A percentile compares a stretch with the other conserved stretches of the same genome.
These are phyloP conservation scores for Bretschneidera sinensis DNA, from an alignment of 345 rosid species.

Conservation along the genomic window DNA sequence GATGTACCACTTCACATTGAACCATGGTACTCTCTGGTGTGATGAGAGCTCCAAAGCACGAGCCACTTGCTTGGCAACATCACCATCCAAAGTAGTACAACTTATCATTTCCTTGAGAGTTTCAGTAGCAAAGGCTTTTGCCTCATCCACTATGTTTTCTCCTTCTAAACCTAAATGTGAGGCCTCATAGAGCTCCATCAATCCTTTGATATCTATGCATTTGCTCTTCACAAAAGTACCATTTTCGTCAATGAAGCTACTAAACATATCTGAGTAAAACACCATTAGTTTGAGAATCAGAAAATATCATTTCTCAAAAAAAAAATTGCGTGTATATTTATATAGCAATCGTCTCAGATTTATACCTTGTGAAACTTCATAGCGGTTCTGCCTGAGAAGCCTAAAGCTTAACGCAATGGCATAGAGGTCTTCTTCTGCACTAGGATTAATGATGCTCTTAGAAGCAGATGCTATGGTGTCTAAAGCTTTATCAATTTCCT, in stretches of 20 bases:
- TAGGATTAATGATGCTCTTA: background rate
- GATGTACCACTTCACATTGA: slow-evolving; percentile 39
- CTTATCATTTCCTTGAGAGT: slow-evolving; percentile 4
- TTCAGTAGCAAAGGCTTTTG: slow-evolving; percentile 17
- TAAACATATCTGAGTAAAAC: slow-evolving; percentile 27
- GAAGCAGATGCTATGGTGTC: slow-evolving; percentile 16
- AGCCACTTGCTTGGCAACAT: slow-evolving; percentile 5
- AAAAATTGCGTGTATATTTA: too few relatives aligned
- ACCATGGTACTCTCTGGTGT: slow-evolving; percentile 45
- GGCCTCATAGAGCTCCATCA: slow-evolving; percentile 44
- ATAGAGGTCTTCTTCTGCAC: slow-evolving; percentile 23
- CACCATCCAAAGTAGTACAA: slow-evolving; percentile 1
- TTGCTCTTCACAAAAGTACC: slow-evolving; percentile 15
- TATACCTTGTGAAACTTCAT: slow-evolving; percentile 44
- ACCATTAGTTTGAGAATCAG: background rate
- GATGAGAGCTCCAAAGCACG: slow-evolving; percentile 39
- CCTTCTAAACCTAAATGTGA: slow-evolving; percentile 32
- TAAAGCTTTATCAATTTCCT: slow-evolving; percentile 30
- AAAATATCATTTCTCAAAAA: too few relatives aligned
- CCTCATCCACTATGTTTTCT: slow-evolving; percentile 31
- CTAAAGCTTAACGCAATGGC: slow-evolving; percentile 33
- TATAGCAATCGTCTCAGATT: too few relatives aligned
- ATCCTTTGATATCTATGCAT: slow-evolving; percentile 20
- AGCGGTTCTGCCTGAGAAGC: slow-evolving; percentile 41
- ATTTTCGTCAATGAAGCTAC: slow-evolving; percentile 24